Base-by-base conservation (phyloP, 768 basidiomycete species). In the Daedaleopsis nitida region DNA sequence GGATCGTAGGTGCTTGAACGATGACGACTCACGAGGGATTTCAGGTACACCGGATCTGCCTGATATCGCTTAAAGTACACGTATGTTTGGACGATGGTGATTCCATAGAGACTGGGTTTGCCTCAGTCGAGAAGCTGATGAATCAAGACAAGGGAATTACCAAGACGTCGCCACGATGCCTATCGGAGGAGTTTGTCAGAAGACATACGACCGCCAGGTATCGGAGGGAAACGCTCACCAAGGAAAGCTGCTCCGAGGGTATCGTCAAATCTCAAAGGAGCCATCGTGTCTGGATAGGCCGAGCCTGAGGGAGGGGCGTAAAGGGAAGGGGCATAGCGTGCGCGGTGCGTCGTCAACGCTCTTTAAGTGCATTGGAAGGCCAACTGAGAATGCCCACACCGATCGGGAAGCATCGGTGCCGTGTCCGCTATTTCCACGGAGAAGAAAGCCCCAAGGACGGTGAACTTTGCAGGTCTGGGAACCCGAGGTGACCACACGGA, bases 71-170 rank as follows among this genome's bases (percentile, higher is more conserved):
- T 60, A 43, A 57, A 66, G 49, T 68, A 69, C 17, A 66, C 52
- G 27, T 58, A 65, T 14, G 62, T 63, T 50, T 69, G 69, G 6
- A 66, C 52, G 24, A 57, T 53, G 1, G 69, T 69, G 35, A 66
- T 56, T 4, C 69, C 69, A 35, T 64, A 69, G 14, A 69, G 57
- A n/a, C 69, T 69, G 63, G 1, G 50, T 6, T n/a, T 16, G 17
- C 12, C 13, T 34, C 10, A 37, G 32, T 17, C 19, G 21, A 8
- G 23, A 32, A 23, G 3, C 21, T 42, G 17, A 16, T 24, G 13
- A 38, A 1, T 21, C 39, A 34, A 39, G 2, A 14, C 19, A 24
- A 35, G 13, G 21, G 19, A 48, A 50, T 52, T 44, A 59, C 62
- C 62, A 52, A 48, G 62, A 55, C 34, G 58, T 55, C 34, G 62